Conservation (phyloP, 768 basidiomycete species). For the Russula ochroleuca region DNA sequence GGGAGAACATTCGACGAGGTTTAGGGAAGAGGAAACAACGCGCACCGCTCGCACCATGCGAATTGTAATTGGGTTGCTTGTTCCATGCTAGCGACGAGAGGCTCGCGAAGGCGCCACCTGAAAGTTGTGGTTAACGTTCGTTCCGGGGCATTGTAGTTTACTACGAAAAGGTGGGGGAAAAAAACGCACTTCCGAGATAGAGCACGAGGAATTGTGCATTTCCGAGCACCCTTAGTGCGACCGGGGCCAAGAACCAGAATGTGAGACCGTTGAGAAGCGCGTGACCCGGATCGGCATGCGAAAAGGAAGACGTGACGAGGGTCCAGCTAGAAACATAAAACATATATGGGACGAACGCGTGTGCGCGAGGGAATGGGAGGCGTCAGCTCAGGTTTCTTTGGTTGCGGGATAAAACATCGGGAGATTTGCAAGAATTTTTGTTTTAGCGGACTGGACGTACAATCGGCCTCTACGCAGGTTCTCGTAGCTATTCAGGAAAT, state of each 20-base stretch:
- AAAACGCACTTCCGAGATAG: constrained; percentile 61
- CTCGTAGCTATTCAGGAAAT: constrained; percentile 59
- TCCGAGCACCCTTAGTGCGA: constrained; percentile 60
- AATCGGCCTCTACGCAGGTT: constrained; percentile 63
- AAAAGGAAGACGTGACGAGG: constrained; percentile 64
- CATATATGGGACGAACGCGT: background rate
- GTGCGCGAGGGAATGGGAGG: background rate
- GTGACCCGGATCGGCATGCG: constrained; percentile 57
- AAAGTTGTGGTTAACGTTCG: background rate
- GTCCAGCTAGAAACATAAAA: constrained; percentile 57
- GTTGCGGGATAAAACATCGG: too few species aligned
- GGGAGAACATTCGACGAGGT: too few species aligned
- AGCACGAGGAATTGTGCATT: constrained; percentile 61
- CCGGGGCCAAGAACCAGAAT: constrained; percentile 69
- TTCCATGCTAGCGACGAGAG: constrained; percentile 49
- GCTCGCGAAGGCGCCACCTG: constrained; percentile 60
- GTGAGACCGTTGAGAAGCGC: constrained; percentile 75
- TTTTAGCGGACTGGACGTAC: constrained; percentile 40
- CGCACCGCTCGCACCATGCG: constrained; percentile 74
- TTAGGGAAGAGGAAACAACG: constrained; percentile 7
- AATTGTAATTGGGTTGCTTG: constrained; percentile 35
- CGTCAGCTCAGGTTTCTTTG: background rate
- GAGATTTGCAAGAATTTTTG: background rate
- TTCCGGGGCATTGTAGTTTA: background rate
- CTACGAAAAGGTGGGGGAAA: background rate